Conservation (phyloP, 1,284 basidiomycete species). For the Peniophora sp. region DNA sequence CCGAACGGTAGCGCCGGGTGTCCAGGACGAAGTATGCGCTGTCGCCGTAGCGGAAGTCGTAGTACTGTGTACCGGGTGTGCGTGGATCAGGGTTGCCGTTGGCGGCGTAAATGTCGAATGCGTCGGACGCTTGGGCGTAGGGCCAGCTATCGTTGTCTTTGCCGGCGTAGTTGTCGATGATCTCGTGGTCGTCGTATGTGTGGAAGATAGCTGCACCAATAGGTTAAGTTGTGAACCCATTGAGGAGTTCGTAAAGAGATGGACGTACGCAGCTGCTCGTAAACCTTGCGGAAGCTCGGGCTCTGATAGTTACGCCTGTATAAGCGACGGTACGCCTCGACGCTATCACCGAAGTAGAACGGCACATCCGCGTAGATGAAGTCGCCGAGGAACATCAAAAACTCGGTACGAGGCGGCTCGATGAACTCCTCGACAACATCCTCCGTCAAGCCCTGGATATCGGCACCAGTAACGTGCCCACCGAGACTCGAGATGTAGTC, state of each 20-base stretch:
- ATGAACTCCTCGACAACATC: constrained; percentile 4
- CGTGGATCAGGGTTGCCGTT: constrained; percentile 55
- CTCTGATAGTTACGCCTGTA: constrained; percentile 63
- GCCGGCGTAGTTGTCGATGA: constrained; percentile 60
- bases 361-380: constrained; percentile 79
- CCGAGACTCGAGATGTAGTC: not conserved
- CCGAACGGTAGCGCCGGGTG: constrained; percentile 59
- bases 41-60: constrained; percentile 61
- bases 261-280: constrained; percentile 56
- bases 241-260: not conserved
- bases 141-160: constrained; percentile 45
- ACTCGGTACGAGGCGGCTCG: constrained; percentile 29
- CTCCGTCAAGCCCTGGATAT: not conserved
- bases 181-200: constrained; percentile 22
- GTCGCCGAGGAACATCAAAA: constrained; percentile 63
- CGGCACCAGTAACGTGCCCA: too few species aligned
- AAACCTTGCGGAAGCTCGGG: constrained; percentile 56
- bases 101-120: constrained; percentile 64
- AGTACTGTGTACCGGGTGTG: constrained; percentile 46
- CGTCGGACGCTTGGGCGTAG: constrained; percentile 52
- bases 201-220: not conserved
- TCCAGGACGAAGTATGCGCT: constrained; percentile 78
- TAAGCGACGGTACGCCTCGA: constrained; percentile 50
- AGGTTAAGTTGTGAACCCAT: constrained; percentile 20
- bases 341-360: constrained; percentile 45